Percentiles rank a stretch among this genome's conserved stretches.
Conservation (phyloP, 495 filamentous ascomycete species). For the Poronia punctata region DNA sequence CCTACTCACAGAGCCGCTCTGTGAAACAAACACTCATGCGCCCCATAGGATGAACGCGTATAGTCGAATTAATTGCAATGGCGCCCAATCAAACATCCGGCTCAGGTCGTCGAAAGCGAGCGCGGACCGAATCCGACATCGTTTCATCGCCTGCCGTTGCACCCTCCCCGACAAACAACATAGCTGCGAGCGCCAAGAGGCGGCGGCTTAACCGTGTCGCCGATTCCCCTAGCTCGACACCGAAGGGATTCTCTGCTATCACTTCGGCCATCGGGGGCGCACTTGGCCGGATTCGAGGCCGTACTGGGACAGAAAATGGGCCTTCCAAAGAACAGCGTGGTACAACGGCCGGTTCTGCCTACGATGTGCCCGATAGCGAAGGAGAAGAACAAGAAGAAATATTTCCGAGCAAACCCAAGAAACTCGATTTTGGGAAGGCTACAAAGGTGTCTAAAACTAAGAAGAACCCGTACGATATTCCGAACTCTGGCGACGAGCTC, state of each 20-base stretch:
- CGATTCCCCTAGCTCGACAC: conserved; percentile 15
- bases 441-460: conserved; percentile 9
- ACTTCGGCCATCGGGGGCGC: conserved; percentile 18
- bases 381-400: conserved; percentile 12
- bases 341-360: conserved; percentile 5
- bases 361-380: conserved; percentile 21
- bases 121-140: conserved; percentile 14
- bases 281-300: conserved; percentile 6
- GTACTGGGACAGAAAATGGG: conserved; percentile 1
- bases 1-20: background rate
- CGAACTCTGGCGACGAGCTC: conserved; percentile 32
- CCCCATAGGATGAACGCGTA: background rate
- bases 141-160: conserved; percentile 14
- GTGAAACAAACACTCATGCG: background rate
- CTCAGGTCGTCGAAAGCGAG: conserved; percentile 22
- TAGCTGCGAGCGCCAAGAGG: conserved; percentile 21
- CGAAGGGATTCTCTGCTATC: conserved; percentile 18
- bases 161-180: conserved; percentile 9
- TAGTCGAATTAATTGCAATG: conserved; percentile 9
- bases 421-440: conserved; percentile 7
- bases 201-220: conserved; percentile 20
- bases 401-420: conserved; percentile 11
- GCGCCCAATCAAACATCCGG: conserved; percentile 13
- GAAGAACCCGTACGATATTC: conserved; percentile 32
- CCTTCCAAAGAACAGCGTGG: conserved; percentile 1